phyloP scores from a whole-genome alignment of 2,329 filamentous ascomycete species.

The Capronia coronata region DNA sequence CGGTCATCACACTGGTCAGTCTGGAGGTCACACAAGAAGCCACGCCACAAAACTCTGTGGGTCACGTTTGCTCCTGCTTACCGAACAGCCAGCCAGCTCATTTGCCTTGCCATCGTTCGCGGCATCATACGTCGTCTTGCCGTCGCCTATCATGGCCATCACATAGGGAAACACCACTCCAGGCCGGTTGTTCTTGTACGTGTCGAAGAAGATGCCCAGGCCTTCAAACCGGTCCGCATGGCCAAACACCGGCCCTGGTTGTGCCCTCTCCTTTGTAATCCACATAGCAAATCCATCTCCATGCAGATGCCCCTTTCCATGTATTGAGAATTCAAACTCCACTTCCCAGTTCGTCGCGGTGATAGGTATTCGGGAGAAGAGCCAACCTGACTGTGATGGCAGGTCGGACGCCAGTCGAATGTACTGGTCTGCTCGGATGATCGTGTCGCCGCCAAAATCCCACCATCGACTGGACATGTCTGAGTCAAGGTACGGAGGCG shows the following conservation, averaged over 20 bases:
- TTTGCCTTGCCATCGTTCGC: slow-evolving; percentile 87
- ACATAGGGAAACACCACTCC: slow-evolving; percentile 94
- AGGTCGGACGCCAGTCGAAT: slow-evolving; percentile 87
- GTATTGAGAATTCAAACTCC: slow-evolving; percentile 90
- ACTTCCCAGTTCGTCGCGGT: slow-evolving; percentile 99
- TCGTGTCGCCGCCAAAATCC: slow-evolving; percentile 93
- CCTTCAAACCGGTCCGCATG: slow-evolving; percentile 85
- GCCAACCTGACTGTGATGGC: slow-evolving; percentile 83
- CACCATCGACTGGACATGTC: slow-evolving; percentile 99
- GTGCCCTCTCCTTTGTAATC: slow-evolving; percentile 87
- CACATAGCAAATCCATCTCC: slow-evolving; percentile 97
- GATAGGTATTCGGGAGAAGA: slow-evolving; percentile 87
- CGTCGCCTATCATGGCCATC: slow-evolving; percentile 97
- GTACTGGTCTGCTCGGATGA: slow-evolving; percentile 72
- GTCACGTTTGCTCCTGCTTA: slow-evolving; percentile 35
- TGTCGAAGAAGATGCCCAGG: slow-evolving; percentile 91
- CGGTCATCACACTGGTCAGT: slow-evolving; percentile 1
- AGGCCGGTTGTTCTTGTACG: slow-evolving; percentile 98
- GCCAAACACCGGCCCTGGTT: slow-evolving; percentile 78
- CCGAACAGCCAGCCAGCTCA: slow-evolving; percentile 88
- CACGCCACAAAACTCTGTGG: background rate
- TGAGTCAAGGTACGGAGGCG: slow-evolving; percentile 88
- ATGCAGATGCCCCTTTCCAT: slow-evolving; percentile 80
- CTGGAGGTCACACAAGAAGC: background rate
- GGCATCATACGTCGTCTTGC: slow-evolving; percentile 83